These are phyloP conservation scores for Lodderomyces orthopsilosis DNA, from an alignment of 1,139 yeast species.

Conservation along the genomic window DNA sequence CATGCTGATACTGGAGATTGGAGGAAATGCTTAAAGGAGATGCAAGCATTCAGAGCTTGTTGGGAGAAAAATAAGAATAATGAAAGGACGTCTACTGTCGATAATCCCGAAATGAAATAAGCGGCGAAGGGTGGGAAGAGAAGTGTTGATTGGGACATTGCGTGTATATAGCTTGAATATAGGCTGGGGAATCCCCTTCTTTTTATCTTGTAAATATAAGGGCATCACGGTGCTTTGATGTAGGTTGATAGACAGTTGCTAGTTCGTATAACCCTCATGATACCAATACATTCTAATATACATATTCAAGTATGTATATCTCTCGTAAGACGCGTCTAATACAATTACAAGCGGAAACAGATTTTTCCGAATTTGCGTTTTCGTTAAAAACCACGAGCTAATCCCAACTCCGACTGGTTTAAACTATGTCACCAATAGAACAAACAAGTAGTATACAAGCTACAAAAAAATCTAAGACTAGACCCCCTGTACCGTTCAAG, in stretches of 20 bases:
- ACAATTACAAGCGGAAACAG: too few species aligned
- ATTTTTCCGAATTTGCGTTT: not conserved
- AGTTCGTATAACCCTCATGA: too few species aligned
- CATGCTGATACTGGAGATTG: constrained; percentile 82
- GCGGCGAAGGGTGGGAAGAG: too few species aligned
- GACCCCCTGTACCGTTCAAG: not conserved
- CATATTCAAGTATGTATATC: too few species aligned
- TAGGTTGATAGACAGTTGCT: too few species aligned
- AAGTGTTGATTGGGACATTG: too few species aligned
- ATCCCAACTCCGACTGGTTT: not conserved
- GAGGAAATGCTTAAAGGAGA: constrained; percentile 67
- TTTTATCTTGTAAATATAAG: not conserved
- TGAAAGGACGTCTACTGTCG: constrained; percentile 50
- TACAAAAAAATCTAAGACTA: not conserved
- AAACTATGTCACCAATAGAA: not conserved
- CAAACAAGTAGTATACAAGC: not conserved
- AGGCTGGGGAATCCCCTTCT: not conserved
- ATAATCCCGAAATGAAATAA: constrained; percentile 23
- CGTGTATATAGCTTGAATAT: not conserved
- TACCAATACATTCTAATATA: too few species aligned
- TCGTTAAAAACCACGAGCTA: not conserved
- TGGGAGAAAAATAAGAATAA: constrained; percentile 63
- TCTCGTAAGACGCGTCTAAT: too few species aligned
- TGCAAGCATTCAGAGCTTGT: constrained; percentile 65
- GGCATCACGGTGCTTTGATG: too few species aligned